Base-by-base conservation (phyloP, 257 asterid genomes). In the Fraxinus americana region DNA sequence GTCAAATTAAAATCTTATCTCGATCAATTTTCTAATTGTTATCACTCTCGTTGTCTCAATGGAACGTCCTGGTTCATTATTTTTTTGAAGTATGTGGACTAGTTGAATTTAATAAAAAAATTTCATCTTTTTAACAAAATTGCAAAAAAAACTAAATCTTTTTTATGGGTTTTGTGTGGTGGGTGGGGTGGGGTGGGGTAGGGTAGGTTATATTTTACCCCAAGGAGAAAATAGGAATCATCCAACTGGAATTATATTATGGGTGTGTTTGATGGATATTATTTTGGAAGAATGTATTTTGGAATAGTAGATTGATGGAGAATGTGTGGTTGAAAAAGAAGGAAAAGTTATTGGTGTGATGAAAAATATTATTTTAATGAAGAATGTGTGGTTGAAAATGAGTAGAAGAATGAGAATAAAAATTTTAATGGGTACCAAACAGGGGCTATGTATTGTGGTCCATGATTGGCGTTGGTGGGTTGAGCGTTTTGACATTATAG, bases 401-500 rank as follows among this genome's bases (percentile, higher is more conserved):
- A n/a, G n/a, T n/a, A n/a, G n/a, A n/a, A n/a, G n/a, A n/a, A n/a
- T n/a, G n/a, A n/a, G n/a, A n/a, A n/a, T n/a, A n/a, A n/a, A n/a
- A n/a, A n/a, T n/a, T n/a, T n/a, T n/a, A n/a, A n/a, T n/a, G n/a
- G n/a, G n/a, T n/a, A n/a, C n/a, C n/a, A n/a, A n/a, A n/a, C n/a
- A n/a, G n/a, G n/a, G n/a, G n/a, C n/a, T n/a, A n/a, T 9, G 69
- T 54, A n/a, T 6, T 54, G 27, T 54, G 65, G 65, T 25, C 36
- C 69, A 85, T 82, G 82, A 85, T 79, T 79, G 80, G 39, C 23
- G 74, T 67, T 66, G 86, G 86, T 82, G 88, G 86, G 75, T 25
- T 70, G 73, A 81, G 85, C 82, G 82, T 74, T 30, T 73, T 65
- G 34, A 30, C 78, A 82, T 79, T 70, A 82, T 63, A 25, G 69